Percentiles rank a stretch among this genome's conserved stretches.
phyloP scores from a whole-genome alignment of 1,139 yeast species.

The Candida glucosophila region DNA sequence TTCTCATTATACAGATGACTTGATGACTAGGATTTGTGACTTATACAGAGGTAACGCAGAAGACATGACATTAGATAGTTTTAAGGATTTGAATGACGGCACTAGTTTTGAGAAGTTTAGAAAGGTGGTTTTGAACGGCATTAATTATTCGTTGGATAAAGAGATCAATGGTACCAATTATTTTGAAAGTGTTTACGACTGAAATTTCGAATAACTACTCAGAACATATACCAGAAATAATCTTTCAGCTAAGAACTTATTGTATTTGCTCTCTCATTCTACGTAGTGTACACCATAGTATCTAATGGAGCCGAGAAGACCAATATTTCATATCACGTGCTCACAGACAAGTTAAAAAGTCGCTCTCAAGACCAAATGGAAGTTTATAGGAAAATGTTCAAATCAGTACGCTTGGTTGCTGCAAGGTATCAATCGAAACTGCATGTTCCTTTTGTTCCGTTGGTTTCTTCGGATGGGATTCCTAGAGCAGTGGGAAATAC shows the following conservation, averaged over 20 bases:
- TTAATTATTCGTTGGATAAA: conserved; percentile 26
- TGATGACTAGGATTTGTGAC: conserved; percentile 21
- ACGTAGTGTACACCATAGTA: too few species aligned
- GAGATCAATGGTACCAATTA: conserved; percentile 38
- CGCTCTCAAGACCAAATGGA: too few species aligned
- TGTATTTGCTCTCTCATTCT: too few species aligned
- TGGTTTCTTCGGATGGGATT: conserved; percentile 54
- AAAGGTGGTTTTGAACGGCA: conserved; percentile 26
- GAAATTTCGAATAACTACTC: background rate
- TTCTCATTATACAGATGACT: conserved; percentile 26
- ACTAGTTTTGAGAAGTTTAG: conserved; percentile 16
- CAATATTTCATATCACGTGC: too few species aligned
- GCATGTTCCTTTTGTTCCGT: conserved; percentile 47
- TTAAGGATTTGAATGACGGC: conserved; percentile 26
- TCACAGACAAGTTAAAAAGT: too few species aligned
- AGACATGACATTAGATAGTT: conserved; percentile 19
- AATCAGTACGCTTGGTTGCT: conserved; percentile 1
- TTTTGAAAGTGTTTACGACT: conserved; percentile 20
- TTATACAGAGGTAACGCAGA: conserved; percentile 39
- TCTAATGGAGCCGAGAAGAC: too few species aligned
- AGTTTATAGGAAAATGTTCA: too few species aligned
- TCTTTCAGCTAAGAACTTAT: too few species aligned
- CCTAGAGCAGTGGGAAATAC: conserved; percentile 83
- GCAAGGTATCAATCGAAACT: conserved; percentile 6
- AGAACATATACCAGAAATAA: too few species aligned